Evolutionary conservation across 2,329 filamentous ascomycete species (phyloP), one percentile per base, ranked within the genome.

Genomic region (Phialocephala sp.): DNA sequence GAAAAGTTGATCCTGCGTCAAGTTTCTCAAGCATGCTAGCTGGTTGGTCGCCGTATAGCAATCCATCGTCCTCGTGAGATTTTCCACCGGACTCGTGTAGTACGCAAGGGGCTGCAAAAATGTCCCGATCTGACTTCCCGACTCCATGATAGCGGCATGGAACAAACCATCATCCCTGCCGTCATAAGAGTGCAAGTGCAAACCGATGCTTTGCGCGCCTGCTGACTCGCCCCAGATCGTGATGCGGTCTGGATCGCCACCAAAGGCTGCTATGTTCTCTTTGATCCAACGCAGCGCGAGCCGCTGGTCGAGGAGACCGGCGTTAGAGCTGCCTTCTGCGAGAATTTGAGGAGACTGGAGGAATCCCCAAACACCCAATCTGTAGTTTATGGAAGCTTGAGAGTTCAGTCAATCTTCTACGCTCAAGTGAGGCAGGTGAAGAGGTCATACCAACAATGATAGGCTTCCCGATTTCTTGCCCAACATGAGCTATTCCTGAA

Each of bases 301-400:
- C 66, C 85, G 81, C 76, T 90, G 87, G 71, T 91, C 88, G 66
- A 82, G 80, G 56, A 90, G 76, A 1, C 89, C 89, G 11, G 70
- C 41, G 52, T 73, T 72, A 41, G 55, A 57, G 11, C 55, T 57
- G 35, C 55, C 55, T 57, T 57, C 55, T 39, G 55, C 55, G 15
- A 57, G 55, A 24, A 57, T 39, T 27, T 57, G 55, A 15, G 55
- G 55, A 27, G 35, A 39, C n/a, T 57, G 55, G 32, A 57, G 55
- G 35, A 57, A 57, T 2, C 55, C 55, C 55, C 55, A 57, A 12
- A 57, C 55, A 27, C 56, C 35, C 20, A 41, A 14, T 20, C 58
- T 22, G 68, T 43, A 54, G 36, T 55, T 37, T 47, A 63, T 58
- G 8, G 61, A 63, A 8, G 55, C 61, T 62, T 63, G 39, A 27